Evolutionary conservation across 352 stramenopile genomes (phyloP).

Genomic region (Phytopythium delawarense): DNA sequence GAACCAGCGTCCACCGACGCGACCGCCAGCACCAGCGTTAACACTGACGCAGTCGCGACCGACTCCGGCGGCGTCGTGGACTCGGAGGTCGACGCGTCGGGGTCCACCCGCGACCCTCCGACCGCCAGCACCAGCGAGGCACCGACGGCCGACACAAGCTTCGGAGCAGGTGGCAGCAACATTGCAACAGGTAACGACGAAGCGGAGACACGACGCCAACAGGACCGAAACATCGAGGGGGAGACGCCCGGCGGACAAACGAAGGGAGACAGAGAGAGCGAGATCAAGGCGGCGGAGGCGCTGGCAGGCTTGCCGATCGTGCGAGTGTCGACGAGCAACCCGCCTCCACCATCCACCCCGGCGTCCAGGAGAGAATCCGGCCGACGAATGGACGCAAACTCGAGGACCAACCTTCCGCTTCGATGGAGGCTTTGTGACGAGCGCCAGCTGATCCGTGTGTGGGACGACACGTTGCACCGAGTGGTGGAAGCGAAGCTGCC

Average conservation of each 20-base stretch:
- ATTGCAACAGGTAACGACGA: too few relatives aligned
- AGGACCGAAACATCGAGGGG: neutral
- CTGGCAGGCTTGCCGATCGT: slow-evolving; percentile 31
- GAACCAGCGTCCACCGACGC: neutral
- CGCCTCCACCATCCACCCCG: neutral
- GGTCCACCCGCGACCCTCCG: neutral
- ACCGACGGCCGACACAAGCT: neutral
- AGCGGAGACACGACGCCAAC: neutral
- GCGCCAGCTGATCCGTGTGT: slow-evolving; percentile 20
- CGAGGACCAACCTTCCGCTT: slow-evolving; percentile 11
- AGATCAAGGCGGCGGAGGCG: slow-evolving; percentile 32
- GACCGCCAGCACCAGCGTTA: neutral
- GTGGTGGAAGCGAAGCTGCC: slow-evolving; percentile 25
- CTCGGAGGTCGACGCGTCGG: neutral
- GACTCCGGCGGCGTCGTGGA: neutral
- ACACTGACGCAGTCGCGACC: neutral
- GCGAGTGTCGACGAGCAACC: slow-evolving; percentile 9
- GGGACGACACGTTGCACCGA: slow-evolving; percentile 25
- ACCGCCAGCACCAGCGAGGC: neutral
- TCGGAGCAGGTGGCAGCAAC: neutral
- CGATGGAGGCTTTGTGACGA: slow-evolving; percentile 30
- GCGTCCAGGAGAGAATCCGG: slow-evolving; percentile 5
- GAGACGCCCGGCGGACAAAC: neutral
- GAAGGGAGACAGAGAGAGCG: slow-evolving; percentile 13
- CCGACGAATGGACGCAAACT: slow-evolving; percentile 14